A percentile compares a stretch with the other conserved stretches of the same genome.
phyloP scores from a whole-genome alignment of 1,284 basidiomycete species.

The Trichosporon ovoides region DNA sequence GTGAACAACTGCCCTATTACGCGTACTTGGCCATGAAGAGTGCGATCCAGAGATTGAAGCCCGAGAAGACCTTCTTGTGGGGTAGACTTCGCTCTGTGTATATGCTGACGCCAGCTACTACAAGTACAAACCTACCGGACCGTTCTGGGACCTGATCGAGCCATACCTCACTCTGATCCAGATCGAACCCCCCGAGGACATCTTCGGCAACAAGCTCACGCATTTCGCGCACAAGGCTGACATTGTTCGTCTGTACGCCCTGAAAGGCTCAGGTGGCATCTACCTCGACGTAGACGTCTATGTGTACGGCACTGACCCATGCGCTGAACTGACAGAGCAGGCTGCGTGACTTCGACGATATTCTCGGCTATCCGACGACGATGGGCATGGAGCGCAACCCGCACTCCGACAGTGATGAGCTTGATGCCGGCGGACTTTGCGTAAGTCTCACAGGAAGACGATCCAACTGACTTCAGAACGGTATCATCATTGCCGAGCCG shows the following conservation, averaged over 20 bases:
- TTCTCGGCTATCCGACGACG: slow-evolving; percentile 46
- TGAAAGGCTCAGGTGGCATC: slow-evolving; percentile 50
- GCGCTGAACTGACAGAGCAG: slow-evolving; percentile 11
- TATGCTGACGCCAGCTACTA: slow-evolving; percentile 40
- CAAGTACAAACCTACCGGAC: slow-evolving; percentile 44
- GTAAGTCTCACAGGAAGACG: slow-evolving; percentile 22
- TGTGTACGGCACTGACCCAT: slow-evolving; percentile 27
- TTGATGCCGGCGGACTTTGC: slow-evolving; percentile 48
- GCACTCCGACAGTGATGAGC: slow-evolving; percentile 30
- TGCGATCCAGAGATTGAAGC: slow-evolving; percentile 47
- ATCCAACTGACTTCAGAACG: slow-evolving; percentile 36
- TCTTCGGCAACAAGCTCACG: slow-evolving; percentile 33
- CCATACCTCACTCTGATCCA: slow-evolving; percentile 43
- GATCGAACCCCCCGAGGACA: slow-evolving; percentile 33
- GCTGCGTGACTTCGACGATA: slow-evolving; percentile 38
- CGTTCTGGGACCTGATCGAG: slow-evolving; percentile 46
- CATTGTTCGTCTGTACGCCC: slow-evolving; percentile 41
- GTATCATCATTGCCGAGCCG: slow-evolving; percentile 50
- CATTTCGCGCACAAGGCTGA: slow-evolving; percentile 50
- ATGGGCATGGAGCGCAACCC: slow-evolving; percentile 50
- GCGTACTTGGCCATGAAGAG: slow-evolving; percentile 50
- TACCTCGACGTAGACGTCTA: slow-evolving; percentile 53
- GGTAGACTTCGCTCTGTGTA: slow-evolving; percentile 11
- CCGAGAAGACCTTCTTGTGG: slow-evolving; percentile 48
- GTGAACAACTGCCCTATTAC: slow-evolving; percentile 48